phyloP scores from a whole-genome alignment of 805 yeast genomes.

The Hanseniaspora lachancei region DNA sequence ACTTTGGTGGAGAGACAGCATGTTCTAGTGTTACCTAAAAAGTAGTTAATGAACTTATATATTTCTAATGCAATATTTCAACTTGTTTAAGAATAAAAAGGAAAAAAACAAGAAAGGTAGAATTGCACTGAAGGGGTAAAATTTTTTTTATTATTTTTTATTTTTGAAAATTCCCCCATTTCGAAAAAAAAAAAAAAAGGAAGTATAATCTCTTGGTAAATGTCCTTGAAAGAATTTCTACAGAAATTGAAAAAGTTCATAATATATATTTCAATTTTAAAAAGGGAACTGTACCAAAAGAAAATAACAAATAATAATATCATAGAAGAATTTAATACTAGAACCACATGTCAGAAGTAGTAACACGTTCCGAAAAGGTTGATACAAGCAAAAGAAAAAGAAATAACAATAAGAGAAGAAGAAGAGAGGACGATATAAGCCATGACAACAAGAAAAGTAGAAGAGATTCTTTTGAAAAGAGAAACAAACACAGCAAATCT shows the following conservation, averaged over 20 bases:
- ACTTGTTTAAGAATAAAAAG: no score
- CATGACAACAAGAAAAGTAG: conserved; percentile 18
- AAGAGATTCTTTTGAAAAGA: conserved; percentile 7
- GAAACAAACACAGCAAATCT: background rate
- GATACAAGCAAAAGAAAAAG: conserved; percentile 13
- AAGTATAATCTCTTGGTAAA: no score
- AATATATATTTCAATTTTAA: background rate
- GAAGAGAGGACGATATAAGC: conserved; percentile 24
- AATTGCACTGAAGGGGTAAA: no score
- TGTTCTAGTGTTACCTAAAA: conserved; percentile 61
- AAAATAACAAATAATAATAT: background rate
- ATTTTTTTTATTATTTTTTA: background rate
- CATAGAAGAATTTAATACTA: background rate
- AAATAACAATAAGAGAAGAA: conserved; percentile 7
- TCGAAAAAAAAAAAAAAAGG: background rate
- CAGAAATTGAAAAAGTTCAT: background rate
- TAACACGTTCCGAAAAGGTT: conserved; percentile 13
- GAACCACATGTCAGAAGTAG: conserved; percentile 6
- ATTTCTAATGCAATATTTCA: no score
- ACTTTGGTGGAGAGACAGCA: conserved; percentile 79
- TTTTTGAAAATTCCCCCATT: background rate
- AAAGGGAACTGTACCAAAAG: background rate
- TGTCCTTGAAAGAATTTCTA: background rate
- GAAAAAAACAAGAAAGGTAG: no score
- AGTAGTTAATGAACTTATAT: background rate